These are phyloP conservation scores for Cylindrotheca fusiformis DNA, from an alignment of 108 stramenopile species.

Conservation along the genomic window DNA sequence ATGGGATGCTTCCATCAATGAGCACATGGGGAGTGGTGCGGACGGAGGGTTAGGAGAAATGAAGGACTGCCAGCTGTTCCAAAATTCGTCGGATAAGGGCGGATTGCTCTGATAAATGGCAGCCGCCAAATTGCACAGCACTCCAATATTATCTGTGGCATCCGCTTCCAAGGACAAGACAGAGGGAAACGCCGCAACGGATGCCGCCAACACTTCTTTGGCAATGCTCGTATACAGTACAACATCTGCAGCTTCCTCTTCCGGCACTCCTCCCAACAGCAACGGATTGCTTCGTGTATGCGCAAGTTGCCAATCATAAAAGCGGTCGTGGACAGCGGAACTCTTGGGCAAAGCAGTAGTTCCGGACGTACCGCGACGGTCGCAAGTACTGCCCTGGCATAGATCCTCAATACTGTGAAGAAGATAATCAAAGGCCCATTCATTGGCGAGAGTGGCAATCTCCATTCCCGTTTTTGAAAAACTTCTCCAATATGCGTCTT, in stretches of 20 bases:
- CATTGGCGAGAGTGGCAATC: constrained; percentile 45
- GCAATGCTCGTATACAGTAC: constrained; percentile 66
- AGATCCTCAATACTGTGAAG: constrained; percentile 31
- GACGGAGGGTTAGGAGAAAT: background rate
- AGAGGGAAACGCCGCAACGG: constrained; percentile 45
- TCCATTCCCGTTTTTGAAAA: constrained; percentile 36
- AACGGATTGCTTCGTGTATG: background rate
- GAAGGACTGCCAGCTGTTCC: constrained; percentile 52
- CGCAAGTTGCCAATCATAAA: constrained; percentile 36
- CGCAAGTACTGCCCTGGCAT: no score
- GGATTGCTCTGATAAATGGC: constrained; percentile 47
- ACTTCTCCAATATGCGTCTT: constrained; percentile 10
- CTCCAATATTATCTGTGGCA: constrained; percentile 48
- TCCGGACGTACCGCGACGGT: no score
- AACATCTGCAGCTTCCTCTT: constrained; percentile 15
- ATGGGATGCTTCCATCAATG: constrained; percentile 56
- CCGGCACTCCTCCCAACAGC: background rate
- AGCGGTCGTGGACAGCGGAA: constrained; percentile 2
- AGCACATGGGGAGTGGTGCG: constrained; percentile 39
- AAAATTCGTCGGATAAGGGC: constrained; percentile 52
- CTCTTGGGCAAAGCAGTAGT: background rate
- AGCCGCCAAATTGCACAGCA: constrained; percentile 49
- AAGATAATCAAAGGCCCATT: constrained; percentile 58
- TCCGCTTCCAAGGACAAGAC: constrained; percentile 16
- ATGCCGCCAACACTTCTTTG: constrained; percentile 51